Percentiles rank a stretch among this genome's conserved stretches.
phyloP scores from a whole-genome alignment of 805 yeast genomes.

The Hanseniaspora guilliermondii region DNA sequence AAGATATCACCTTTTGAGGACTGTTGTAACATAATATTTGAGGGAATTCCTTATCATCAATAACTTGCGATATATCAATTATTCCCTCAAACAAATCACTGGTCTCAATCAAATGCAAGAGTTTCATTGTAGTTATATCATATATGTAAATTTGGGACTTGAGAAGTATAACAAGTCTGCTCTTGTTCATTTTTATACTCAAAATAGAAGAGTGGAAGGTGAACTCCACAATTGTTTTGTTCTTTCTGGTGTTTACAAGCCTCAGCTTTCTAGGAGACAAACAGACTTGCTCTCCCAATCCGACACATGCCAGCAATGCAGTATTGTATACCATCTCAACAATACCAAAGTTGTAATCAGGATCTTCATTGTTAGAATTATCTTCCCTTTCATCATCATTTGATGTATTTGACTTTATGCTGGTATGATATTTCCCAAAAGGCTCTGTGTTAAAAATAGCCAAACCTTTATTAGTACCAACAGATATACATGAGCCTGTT shows the following conservation, averaged over 20 bases:
- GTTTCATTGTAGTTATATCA: slow-evolving; percentile 58
- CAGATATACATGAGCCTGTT: slow-evolving; percentile 57
- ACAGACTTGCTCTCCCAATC: slow-evolving; percentile 52
- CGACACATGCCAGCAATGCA: slow-evolving; percentile 59
- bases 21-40: slow-evolving; percentile 53
- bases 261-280: slow-evolving; percentile 71
- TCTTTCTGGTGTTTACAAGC: slow-evolving; percentile 65
- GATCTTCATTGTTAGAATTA: neutral
- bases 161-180: slow-evolving; percentile 48
- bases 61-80: slow-evolving; percentile 46
- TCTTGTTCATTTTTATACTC: slow-evolving; percentile 52
- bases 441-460: slow-evolving; percentile 61
- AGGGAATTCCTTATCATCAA: slow-evolving; percentile 33
- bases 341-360: slow-evolving; percentile 48
- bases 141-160: slow-evolving; percentile 58
- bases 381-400: neutral
- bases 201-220: slow-evolving; percentile 53
- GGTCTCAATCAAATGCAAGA: slow-evolving; percentile 44
- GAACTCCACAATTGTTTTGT: slow-evolving; percentile 53
- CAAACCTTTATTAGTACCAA: slow-evolving; percentile 53
- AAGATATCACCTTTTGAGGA: slow-evolving; percentile 45
- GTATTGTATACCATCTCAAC: slow-evolving; percentile 71
- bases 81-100: slow-evolving; percentile 41
- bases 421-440: slow-evolving; percentile 38
- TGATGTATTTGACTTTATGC: slow-evolving; percentile 12